Base-by-base conservation (phyloP, 768 basidiomycete species). In the Suillus subalutaceus region DNA sequence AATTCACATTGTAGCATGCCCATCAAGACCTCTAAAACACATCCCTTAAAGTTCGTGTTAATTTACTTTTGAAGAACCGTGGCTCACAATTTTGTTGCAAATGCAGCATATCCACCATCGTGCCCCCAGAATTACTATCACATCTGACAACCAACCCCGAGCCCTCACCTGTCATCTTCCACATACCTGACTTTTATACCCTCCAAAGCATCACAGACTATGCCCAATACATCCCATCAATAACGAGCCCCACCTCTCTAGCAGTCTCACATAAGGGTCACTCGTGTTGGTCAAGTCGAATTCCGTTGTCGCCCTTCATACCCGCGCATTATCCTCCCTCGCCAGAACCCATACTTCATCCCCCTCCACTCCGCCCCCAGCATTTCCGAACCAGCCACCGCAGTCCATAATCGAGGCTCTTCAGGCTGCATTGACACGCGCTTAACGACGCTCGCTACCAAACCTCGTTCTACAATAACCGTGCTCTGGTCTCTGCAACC, bases 21-120 rank as follows among this genome's bases (percentile, higher is more conserved):
- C 66, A 65, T 89, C 65, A 94, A 92, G 72, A 94, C 92, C 1
- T 93, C 92, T 3, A 82, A 85, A 30, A 85, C 90, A 0, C 93
- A 94, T 77, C 93, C 94, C 7, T 91, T 96, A 73, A 93, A 94
- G 92, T 92, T 67, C 62, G 85, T 79, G 18, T 20, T 40, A n/a
- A 23, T 38, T 41, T 15, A 30, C 37, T 7, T 20, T 15, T 59
- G 26, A 41, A 26, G 40, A 20, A 41, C 23, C 23, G 20, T 62
- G 30, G 35, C 40, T 52, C 44, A 41, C 37, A 41, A 41, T n/a
- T 35, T 15, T 43, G 18, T 23, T 40, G 40, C 48, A 26, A 48
- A 56, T 32, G 43, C 70, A 86, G 86, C 67, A 82, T 88, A 48
- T 88, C 88, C 0, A 77, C 80, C n/a, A 80, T 89, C 56, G 79